Evolutionary conservation across 345 rosid genomes (phyloP).

Genomic region (Aegle marmelos): DNA sequence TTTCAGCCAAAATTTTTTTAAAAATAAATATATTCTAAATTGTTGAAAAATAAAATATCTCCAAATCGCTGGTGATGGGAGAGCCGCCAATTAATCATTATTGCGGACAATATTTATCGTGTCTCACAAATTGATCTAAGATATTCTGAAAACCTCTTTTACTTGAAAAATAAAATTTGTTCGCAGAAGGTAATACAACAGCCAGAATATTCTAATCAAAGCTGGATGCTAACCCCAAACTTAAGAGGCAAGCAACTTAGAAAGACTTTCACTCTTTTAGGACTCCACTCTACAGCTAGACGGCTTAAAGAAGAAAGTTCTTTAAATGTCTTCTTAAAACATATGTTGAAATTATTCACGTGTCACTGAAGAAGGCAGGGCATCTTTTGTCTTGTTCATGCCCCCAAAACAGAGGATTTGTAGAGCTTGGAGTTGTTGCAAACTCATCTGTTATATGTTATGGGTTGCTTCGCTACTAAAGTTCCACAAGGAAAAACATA

Average conservation of each 20-base stretch:
- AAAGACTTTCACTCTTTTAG: not conserved
- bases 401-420: not conserved
- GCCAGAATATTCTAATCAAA: not conserved
- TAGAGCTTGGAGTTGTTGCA: not conserved
- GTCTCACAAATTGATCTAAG: not conserved
- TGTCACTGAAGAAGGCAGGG: not conserved
- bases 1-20: too few species aligned
- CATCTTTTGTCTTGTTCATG: slow-evolving; percentile 3
- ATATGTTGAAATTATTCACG: not conserved
- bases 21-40: too few species aligned
- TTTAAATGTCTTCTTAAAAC: not conserved
- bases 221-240: not conserved
- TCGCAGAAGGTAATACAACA: not conserved
- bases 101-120: too few species aligned
- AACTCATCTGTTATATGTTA: not conserved
- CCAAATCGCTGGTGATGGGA: not conserved
- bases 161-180: not conserved
- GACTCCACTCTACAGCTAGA: not conserved
- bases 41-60: too few species aligned
- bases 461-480: not conserved
- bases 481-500: not conserved
- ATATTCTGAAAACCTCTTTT: not conserved
- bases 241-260: not conserved
- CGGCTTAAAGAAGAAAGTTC: not conserved
- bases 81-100: not conserved